Evolutionary conservation across 1,284 basidiomycete genomes (phyloP).

Genomic region (Moesziomyces sp.): DNA sequence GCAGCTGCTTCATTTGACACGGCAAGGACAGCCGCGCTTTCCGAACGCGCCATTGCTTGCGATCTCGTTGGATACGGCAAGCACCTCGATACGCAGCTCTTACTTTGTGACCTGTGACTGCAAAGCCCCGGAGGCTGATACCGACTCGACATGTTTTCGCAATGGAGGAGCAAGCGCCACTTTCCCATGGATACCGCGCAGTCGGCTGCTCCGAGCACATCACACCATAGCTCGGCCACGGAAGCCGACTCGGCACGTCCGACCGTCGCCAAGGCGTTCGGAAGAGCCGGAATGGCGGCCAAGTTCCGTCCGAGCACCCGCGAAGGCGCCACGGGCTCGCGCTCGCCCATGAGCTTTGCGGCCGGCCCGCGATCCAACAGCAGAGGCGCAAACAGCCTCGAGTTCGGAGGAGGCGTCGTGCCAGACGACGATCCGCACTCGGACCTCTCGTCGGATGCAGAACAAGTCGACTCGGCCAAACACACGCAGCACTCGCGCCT

Average conservation of each 20-base stretch:
- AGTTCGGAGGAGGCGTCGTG: slow-evolving; percentile 44
- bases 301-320: slow-evolving; percentile 25
- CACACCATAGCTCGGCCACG: slow-evolving; percentile 9
- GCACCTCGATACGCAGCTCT: too few relatives aligned
- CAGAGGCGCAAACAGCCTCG: slow-evolving; percentile 25
- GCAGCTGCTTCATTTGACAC: too few relatives aligned
- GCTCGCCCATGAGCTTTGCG: slow-evolving; percentile 36
- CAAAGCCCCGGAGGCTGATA: neutral
- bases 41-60: too few relatives aligned
- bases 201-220: slow-evolving; percentile 16
- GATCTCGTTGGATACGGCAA: too few relatives aligned
- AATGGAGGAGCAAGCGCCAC: slow-evolving; percentile 45
- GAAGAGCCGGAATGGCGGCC: slow-evolving; percentile 22
- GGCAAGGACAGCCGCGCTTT: too few relatives aligned
- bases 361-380: slow-evolving; percentile 35
- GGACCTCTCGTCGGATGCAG: slow-evolving; percentile 16
- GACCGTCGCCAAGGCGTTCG: slow-evolving; percentile 21
- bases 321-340: slow-evolving; percentile 12
- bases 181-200: slow-evolving; percentile 32
- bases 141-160: slow-evolving; percentile 33
- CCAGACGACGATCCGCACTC: slow-evolving; percentile 30
- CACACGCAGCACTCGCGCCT: slow-evolving; percentile 17
- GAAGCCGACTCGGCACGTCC: slow-evolving; percentile 5
- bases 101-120: too few relatives aligned
- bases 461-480: slow-evolving; percentile 2